Evolutionary conservation across 2,329 filamentous ascomycete species (phyloP).

Genomic region (Cadophora sp.): DNA sequence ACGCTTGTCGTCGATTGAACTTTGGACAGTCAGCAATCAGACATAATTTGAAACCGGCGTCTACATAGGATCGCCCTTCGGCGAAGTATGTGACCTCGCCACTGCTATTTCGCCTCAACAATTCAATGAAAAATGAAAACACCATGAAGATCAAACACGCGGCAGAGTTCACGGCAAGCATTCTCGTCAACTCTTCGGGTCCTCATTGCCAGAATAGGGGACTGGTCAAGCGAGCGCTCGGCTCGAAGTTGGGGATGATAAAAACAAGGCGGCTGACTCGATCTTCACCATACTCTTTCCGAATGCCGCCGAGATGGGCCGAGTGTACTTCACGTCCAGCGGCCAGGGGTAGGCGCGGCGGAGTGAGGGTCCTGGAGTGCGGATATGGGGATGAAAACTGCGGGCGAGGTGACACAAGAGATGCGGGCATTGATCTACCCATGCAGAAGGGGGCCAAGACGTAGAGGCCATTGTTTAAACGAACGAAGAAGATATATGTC

Average conservation of each 20-base stretch:
- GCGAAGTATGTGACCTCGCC: no score
- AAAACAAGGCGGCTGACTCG: background rate
- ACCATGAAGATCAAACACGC: background rate
- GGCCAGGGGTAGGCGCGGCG: background rate
- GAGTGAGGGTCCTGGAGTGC: background rate
- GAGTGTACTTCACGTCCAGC: background rate
- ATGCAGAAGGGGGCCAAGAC: background rate
- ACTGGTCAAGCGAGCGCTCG: background rate
- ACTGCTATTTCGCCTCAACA: background rate
- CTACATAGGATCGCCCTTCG: no score
- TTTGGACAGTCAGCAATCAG: no score
- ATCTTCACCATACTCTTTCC: background rate
- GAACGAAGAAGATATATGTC: no score
- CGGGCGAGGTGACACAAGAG: no score
- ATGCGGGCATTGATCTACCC: background rate
- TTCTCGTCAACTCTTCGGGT: background rate
- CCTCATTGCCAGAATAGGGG: background rate
- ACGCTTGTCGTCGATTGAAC: no score
- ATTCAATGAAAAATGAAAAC: background rate
- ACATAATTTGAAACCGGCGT: no score
- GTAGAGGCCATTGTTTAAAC: no score
- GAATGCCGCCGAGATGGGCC: background rate
- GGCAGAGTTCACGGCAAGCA: background rate
- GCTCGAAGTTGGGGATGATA: no score
- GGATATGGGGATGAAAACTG: background rate